Conservation (phyloP, 2,329 filamentous ascomycete species). For the Fusarium camptoceras region DNA sequence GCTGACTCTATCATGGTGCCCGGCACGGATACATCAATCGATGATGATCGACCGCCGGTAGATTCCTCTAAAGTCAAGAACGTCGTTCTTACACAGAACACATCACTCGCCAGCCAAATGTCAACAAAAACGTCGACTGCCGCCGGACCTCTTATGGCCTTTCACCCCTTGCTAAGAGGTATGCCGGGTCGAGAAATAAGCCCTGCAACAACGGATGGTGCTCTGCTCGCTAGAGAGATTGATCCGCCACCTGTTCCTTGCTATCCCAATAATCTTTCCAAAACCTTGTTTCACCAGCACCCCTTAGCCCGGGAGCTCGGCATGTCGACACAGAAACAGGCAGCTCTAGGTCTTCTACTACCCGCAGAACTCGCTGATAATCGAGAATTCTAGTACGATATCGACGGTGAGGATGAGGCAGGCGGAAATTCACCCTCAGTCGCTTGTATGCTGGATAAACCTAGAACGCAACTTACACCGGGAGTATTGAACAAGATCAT, state of each 20-base stretch:
- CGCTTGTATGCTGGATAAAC: conserved; percentile 49
- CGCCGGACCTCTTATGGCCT: conserved; percentile 22
- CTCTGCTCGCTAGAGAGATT: conserved; percentile 50
- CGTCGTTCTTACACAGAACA: conserved; percentile 16
- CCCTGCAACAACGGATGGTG: conserved; percentile 53
- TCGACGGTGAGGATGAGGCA: conserved; percentile 51
- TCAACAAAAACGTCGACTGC: neutral
- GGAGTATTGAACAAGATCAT: conserved; percentile 47
- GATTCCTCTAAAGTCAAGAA: conserved; percentile 10
- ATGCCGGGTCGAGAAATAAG: conserved; percentile 56
- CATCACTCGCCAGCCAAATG: conserved; percentile 8
- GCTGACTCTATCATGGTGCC: conserved; percentile 23
- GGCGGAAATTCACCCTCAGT: conserved; percentile 42
- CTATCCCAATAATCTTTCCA: conserved; percentile 52
- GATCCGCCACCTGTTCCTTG: conserved; percentile 47
- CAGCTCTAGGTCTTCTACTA: conserved; percentile 51
- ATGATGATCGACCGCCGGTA: conserved; percentile 4
- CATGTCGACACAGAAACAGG: conserved; percentile 46
- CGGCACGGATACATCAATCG: conserved; percentile 18
- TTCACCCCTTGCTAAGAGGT: conserved; percentile 59
- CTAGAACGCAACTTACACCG: conserved; percentile 40
- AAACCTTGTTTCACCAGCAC: conserved; percentile 52
- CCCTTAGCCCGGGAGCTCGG: conserved; percentile 51
- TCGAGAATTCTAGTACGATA: conserved; percentile 54
- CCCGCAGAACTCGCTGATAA: conserved; percentile 48